Base-by-base conservation (phyloP, 768 basidiomycete species). In the Lactarius sp. region DNA sequence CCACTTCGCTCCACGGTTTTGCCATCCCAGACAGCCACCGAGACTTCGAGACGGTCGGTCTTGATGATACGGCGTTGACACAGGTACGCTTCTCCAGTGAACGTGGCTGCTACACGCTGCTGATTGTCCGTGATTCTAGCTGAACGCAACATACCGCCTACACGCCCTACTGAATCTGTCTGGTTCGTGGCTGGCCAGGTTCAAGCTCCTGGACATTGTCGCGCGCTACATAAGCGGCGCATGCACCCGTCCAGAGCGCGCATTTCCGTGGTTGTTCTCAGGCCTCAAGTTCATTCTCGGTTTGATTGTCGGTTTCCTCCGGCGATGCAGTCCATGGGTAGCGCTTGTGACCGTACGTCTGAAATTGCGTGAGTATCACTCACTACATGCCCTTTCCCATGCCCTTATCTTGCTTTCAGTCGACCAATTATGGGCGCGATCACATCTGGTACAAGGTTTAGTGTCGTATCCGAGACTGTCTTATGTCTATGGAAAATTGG, bases 401-500 rank as follows among this genome's bases (percentile, higher is more conserved):
- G 37, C 39, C 37, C 61, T 64, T 52, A 57, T 39, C 44, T 51
- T 31, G 12, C n/a, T 7, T 22, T 12, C 42, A 66, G 65, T 65
- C 4, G 62, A 66, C 57, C 65, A 66, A 56, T 55, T 64, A 59
- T 66, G 57, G 62, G 42, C 36, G 49, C 65, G 65, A 47, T 42
- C 49, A 8, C 49, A 47, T 37, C 41, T 66, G 16, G 34, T 66
- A 18, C 65, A 60, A 51, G 62, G 53, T 50, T 63, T 64, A 41
- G 52, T 59, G 1, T 14, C 33, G 37, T 66, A 65, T 34, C 65
- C 62, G 3, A 65, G 65, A 47, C 3, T 66, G 27, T 65, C 65
- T 8, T 66, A 65, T 59, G 62, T 66, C 18, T 66, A 66, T 47
- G 62, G 65, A 41, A 64, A 64, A 41, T 20, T 66, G 53, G 65